A percentile compares a stretch with the other conserved stretches of the same genome.
These are phyloP conservation scores for Plasmodium vinckei DNA, from an alignment of 169 alveolate species.

Conservation along the genomic window DNA sequence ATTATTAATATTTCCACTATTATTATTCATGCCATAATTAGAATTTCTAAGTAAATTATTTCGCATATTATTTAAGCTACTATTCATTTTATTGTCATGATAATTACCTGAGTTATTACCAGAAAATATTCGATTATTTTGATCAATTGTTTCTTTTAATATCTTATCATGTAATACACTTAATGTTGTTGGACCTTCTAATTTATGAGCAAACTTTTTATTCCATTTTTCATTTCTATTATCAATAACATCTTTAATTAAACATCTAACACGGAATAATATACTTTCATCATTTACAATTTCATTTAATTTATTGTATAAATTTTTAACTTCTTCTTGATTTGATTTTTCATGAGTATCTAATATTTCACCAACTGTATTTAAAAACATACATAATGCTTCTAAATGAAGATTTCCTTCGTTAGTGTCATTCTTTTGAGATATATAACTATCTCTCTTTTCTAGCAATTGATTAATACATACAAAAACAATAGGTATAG, in stretches of 20 bases:
- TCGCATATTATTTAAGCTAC: conserved; percentile 35
- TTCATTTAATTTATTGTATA: conserved; percentile 84
- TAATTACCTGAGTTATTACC: conserved; percentile 23
- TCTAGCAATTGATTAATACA: conserved; percentile 88
- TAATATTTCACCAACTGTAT: conserved; percentile 88
- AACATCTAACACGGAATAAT: conserved; percentile 88
- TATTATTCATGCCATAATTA: conserved; percentile 26
- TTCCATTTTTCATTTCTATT: conserved; percentile 89
- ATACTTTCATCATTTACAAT: conserved; percentile 84
- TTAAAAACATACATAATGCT: conserved; percentile 89
- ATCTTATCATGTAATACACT: conserved; percentile 74
- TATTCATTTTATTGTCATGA: conserved; percentile 68
- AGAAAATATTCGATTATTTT: conserved; percentile 25
- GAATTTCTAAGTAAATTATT: conserved; percentile 45
- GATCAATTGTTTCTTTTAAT: conserved; percentile 57
- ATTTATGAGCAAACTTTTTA: conserved; percentile 79
- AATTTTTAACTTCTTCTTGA: conserved; percentile 84
- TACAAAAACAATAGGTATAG: conserved; percentile 87
- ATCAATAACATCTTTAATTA: conserved; percentile 88
- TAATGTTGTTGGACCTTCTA: conserved; percentile 71
- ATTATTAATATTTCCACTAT: background rate
- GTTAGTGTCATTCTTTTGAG: conserved; percentile 80
- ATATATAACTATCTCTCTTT: conserved; percentile 82
- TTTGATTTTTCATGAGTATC: conserved; percentile 82
- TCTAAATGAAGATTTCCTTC: conserved; percentile 88